Evolutionary conservation across 441 rosid species (phyloP).

Genomic region (Erodium trifolium): DNA sequence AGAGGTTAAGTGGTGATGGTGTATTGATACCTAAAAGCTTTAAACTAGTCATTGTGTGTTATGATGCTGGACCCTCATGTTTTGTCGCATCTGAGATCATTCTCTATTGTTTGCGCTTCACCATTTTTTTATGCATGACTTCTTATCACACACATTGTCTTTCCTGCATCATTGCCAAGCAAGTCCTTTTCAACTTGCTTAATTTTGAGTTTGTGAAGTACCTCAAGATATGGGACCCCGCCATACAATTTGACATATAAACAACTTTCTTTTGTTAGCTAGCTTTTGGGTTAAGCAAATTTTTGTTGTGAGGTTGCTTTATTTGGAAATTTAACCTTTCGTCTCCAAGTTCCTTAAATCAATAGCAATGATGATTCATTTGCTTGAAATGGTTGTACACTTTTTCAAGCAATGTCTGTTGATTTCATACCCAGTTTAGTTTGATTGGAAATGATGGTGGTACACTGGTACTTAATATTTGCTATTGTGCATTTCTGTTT

Average conservation of each 20-base stretch:
- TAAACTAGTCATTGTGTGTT: not conserved
- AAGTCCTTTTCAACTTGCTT: no score
- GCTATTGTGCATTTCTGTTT: not conserved
- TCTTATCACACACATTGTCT: not conserved
- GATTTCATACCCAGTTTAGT: not conserved
- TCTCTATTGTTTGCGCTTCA: no score
- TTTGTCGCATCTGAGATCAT: not conserved
- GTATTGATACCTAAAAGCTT: not conserved
- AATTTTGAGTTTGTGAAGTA: not conserved
- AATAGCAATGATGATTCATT: not conserved
- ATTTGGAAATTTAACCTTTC: not conserved
- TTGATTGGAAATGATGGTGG: not conserved
- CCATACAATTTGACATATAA: not conserved
- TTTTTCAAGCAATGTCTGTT: not conserved
- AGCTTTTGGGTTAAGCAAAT: not conserved
- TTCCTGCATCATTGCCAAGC: not conserved
- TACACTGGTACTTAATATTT: no score
- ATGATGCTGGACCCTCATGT: not conserved
- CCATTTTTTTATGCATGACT: no score
- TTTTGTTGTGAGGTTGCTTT: constrained; percentile 6
- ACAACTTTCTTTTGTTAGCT: not conserved
- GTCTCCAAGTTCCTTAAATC: not conserved
- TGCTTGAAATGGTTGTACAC: constrained; percentile 7
- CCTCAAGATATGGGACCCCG: not conserved
- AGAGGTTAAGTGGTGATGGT: not conserved